A percentile compares a stretch with the other conserved stretches of the same genome.
Conservation (phyloP, 306 rosid species). For the Datisca glomerata region DNA sequence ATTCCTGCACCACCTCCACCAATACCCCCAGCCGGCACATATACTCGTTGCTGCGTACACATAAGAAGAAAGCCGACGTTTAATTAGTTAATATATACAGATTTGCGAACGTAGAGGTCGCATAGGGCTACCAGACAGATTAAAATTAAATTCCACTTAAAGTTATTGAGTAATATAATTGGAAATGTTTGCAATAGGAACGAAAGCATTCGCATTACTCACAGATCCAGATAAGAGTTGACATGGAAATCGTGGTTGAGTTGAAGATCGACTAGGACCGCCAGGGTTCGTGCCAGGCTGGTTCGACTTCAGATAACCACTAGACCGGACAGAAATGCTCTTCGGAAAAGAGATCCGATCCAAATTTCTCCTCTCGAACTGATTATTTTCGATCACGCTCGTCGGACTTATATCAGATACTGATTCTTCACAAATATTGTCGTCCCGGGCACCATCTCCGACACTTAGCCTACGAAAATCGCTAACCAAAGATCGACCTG, state of each 20-base stretch:
- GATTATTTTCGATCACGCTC: constrained; percentile 25
- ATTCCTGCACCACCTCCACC: constrained; percentile 8
- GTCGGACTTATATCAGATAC: constrained; percentile 26
- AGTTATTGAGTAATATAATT: too few species aligned
- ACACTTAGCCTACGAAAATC: constrained; percentile 12
- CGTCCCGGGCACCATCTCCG: constrained; percentile 8
- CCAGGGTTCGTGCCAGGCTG: constrained; percentile 5
- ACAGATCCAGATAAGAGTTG: constrained; percentile 12
- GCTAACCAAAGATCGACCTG: constrained; percentile 7
- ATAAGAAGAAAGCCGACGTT: neutral
- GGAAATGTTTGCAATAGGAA: neutral
- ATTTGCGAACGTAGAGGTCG: neutral
- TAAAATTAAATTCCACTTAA: too few species aligned
- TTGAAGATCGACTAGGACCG: constrained; percentile 5
- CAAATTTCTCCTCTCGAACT: constrained; percentile 10
- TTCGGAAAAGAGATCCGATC: constrained; percentile 25
- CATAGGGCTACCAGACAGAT: too few species aligned
- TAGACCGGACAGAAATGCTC: constrained; percentile 38
- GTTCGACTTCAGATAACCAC: constrained; percentile 16
- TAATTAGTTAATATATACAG: neutral
- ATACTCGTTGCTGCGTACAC: constrained; percentile 23
- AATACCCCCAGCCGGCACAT: constrained; percentile 15
- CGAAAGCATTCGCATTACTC: constrained; percentile 1
- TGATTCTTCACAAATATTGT: constrained; percentile 13
- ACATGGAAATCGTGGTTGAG: constrained; percentile 9